Conservation (phyloP, 1,139 yeast genomes). For the Kodamaea sp. region DNA sequence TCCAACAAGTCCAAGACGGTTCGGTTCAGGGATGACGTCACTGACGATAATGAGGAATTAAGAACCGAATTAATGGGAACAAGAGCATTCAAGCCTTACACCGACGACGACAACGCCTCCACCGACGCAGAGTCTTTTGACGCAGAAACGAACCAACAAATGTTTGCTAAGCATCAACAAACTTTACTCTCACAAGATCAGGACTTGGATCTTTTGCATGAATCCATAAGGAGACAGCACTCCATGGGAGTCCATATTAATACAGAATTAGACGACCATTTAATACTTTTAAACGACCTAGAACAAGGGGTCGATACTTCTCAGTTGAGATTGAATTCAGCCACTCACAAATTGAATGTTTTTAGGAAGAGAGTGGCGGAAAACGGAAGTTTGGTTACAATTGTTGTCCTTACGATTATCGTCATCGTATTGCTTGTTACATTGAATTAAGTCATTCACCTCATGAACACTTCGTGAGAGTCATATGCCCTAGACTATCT, state of each 20-base stretch:
- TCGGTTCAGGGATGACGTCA: constrained; percentile 49
- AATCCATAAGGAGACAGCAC: constrained; percentile 65
- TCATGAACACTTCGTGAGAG: too few species aligned
- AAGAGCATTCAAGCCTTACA: constrained; percentile 17
- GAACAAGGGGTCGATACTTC: constrained; percentile 66
- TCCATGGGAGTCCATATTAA: constrained; percentile 65
- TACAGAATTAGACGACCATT: constrained; percentile 67
- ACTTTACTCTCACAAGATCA: constrained; percentile 63
- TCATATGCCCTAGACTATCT: too few species aligned
- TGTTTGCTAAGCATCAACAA: constrained; percentile 72
- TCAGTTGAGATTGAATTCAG: constrained; percentile 51
- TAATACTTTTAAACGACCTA: constrained; percentile 68
- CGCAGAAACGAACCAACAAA: constrained; percentile 45
- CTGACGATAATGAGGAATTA: constrained; percentile 21
- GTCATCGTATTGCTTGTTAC: constrained; percentile 60
- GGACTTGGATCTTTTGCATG: constrained; percentile 57
- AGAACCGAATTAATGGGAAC: constrained; percentile 20
- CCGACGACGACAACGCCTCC: constrained; percentile 14
- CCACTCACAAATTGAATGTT: constrained; percentile 52
- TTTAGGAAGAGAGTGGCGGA: constrained; percentile 62
- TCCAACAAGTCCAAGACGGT: constrained; percentile 41
- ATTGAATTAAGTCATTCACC: constrained; percentile 51
- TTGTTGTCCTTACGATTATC: constrained; percentile 60
- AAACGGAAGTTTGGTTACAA: constrained; percentile 73
- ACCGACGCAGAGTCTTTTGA: constrained; percentile 24